These are phyloP conservation scores for Beauveria medogensis DNA, from an alignment of 2,329 filamentous ascomycete species.

Conservation along the genomic window DNA sequence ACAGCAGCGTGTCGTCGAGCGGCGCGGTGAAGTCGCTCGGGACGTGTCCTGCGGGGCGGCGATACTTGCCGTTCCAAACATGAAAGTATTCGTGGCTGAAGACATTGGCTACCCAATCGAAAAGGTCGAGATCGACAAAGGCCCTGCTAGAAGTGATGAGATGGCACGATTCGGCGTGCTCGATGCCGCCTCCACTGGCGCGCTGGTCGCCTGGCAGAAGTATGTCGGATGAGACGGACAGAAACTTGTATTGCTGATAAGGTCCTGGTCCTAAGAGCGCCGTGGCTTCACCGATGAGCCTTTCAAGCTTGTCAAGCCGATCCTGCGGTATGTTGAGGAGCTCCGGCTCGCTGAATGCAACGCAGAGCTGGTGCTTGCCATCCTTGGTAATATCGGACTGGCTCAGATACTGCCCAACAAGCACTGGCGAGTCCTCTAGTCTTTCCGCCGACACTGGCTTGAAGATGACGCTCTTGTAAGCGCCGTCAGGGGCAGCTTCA, in stretches of 20 bases:
- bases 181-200: not conserved
- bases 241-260: not conserved
- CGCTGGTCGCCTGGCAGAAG: not conserved
- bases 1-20: slow-evolving; percentile 9
- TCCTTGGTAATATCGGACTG: not conserved
- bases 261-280: slow-evolving; percentile 2
- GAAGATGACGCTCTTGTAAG: not conserved
- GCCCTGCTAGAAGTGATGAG: not conserved
- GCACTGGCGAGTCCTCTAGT: slow-evolving; percentile 11
- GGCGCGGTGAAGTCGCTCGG: slow-evolving; percentile 8
- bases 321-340: not conserved
- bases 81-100: slow-evolving; percentile 11
- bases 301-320: slow-evolving; percentile 3
- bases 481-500: not conserved
- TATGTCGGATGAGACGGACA: not conserved
- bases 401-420: slow-evolving; percentile 4
- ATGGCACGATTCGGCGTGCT: slow-evolving; percentile 9
- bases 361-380: slow-evolving; percentile 8
- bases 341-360: slow-evolving; percentile 1
- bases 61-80: slow-evolving; percentile 12
- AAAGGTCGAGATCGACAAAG: not conserved
- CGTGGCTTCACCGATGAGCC: not conserved
- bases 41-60: slow-evolving; percentile 9
- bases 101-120: not conserved
- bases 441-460: not conserved